A percentile compares a stretch with the other conserved stretches of the same genome.
Evolutionary conservation across 768 basidiomycete species (phyloP).

Genomic region (Leccinum aurantiacum): DNA sequence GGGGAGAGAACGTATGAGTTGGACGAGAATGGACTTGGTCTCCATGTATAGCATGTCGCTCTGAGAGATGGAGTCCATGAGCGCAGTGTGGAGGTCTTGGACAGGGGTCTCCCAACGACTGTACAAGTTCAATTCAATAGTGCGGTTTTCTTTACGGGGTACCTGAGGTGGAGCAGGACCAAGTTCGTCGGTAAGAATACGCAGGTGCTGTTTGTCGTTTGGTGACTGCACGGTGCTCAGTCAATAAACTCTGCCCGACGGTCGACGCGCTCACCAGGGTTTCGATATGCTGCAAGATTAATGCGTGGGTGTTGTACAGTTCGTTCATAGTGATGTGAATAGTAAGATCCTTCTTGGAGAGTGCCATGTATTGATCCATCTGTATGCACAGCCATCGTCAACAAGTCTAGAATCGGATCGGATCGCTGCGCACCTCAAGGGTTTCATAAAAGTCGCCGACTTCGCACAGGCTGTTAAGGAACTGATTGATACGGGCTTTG

Average conservation of each 20-base stretch:
- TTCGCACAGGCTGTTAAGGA: slow-evolving; percentile 95
- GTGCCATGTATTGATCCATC: slow-evolving; percentile 99
- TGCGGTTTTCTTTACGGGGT: slow-evolving; percentile 95
- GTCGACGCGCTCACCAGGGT: slow-evolving; percentile 63
- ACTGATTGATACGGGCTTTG: slow-evolving; percentile 96
- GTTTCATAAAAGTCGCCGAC: slow-evolving; percentile 99
- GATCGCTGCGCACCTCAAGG: slow-evolving; percentile 67
- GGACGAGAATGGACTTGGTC: slow-evolving; percentile 98
- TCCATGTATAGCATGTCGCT: slow-evolving; percentile 99
- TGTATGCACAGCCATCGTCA: slow-evolving; percentile 30
- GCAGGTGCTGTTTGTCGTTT: slow-evolving; percentile 96
- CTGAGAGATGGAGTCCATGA: slow-evolving; percentile 96
- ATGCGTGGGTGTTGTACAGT: slow-evolving; percentile 96
- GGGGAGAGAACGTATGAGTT: slow-evolving; percentile 93
- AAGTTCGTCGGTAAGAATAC: slow-evolving; percentile 94
- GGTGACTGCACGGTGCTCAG: slow-evolving; percentile 62
- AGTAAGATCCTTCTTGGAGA: slow-evolving; percentile 97
- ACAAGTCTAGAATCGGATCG: neutral
- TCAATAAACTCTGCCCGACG: neutral
- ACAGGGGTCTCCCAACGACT: slow-evolving; percentile 99
- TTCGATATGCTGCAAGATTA: slow-evolving; percentile 94
- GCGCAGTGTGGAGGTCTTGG: slow-evolving; percentile 93
- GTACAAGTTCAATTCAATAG: slow-evolving; percentile 89
- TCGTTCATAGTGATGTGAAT: slow-evolving; percentile 99
- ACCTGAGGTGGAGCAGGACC: slow-evolving; percentile 93